Evolutionary conservation across 257 asterid genomes (phyloP).

Genomic region (Fraxinus anomala): DNA sequence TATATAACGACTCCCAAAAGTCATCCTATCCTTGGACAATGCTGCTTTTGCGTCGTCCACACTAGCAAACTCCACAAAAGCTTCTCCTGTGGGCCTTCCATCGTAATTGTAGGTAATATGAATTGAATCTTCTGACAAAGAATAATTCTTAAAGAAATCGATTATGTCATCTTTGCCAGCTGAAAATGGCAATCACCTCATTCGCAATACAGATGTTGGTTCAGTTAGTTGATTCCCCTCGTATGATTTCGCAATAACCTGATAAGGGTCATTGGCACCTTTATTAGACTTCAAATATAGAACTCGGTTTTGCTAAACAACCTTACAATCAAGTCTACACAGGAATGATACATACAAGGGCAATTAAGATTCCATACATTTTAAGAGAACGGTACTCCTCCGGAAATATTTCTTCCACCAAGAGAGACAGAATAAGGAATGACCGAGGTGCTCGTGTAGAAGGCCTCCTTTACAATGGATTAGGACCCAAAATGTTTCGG

Average conservation of each 20-base stretch:
- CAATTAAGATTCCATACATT: neutral
- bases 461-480: neutral
- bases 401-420: neutral
- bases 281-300: neutral
- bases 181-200: slow-evolving; percentile 89
- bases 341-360: neutral
- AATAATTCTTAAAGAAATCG: slow-evolving; percentile 74
- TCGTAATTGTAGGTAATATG: slow-evolving; percentile 58
- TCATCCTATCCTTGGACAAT: slow-evolving; percentile 86
- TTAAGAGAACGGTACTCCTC: neutral
- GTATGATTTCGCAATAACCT: slow-evolving; percentile 55
- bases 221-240: slow-evolving; percentile 65
- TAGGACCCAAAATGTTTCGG: neutral
- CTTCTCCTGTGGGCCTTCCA: slow-evolving; percentile 89
- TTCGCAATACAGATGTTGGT: slow-evolving; percentile 62
- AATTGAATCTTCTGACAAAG: slow-evolving; percentile 64
- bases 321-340: neutral
- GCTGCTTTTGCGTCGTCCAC: slow-evolving; percentile 82
- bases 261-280: slow-evolving; percentile 13
- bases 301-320: neutral
- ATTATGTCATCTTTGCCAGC: slow-evolving; percentile 83
- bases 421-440: neutral
- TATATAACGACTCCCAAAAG: slow-evolving; percentile 81
- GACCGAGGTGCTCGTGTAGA: neutral
- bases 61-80: slow-evolving; percentile 76